A percentile compares a stretch with the other conserved stretches of the same genome.
Conservation (phyloP, 768 basidiomycete species). For the Mycena albidolilacea region DNA sequence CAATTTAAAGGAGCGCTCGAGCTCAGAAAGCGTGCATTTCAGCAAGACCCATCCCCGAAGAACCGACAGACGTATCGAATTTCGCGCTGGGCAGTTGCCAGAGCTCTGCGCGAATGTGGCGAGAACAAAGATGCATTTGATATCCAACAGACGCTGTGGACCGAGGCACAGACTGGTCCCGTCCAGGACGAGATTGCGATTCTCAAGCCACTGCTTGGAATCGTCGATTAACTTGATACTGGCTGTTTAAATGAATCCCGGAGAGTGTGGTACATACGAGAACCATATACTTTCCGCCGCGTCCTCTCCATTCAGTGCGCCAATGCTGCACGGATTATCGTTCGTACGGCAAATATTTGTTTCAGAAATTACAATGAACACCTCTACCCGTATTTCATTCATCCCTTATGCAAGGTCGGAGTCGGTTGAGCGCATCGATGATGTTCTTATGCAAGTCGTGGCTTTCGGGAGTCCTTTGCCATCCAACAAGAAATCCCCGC, state of each 20-base stretch:
- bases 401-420: constrained; percentile 1
- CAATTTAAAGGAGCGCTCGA: constrained; percentile 30
- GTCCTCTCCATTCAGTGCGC: constrained; percentile 65
- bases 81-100: constrained; percentile 29
- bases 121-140: constrained; percentile 32
- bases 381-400: constrained; percentile 20
- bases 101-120: constrained; percentile 33
- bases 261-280: no score
- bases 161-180: constrained; percentile 25
- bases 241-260: no score
- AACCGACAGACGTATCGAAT: constrained; percentile 24
- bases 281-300: constrained; percentile 50
- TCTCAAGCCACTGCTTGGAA: constrained; percentile 25
- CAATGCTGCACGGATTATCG: constrained; percentile 63
- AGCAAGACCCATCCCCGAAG: constrained; percentile 14
- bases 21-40: constrained; percentile 27
- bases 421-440: constrained; percentile 17
- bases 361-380: constrained; percentile 2
- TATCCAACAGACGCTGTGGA: constrained; percentile 23
- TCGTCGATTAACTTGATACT: constrained; percentile 1
- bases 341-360: constrained; percentile 57
- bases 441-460: constrained; percentile 44
- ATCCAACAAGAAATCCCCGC: background rate
- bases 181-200: constrained; percentile 27
- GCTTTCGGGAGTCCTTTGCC: constrained; percentile 42